Percentiles rank a stretch among this genome's conserved stretches.
phyloP scores from a whole-genome alignment of 805 yeast species.

The Sungouiozyma ichnusensis region DNA sequence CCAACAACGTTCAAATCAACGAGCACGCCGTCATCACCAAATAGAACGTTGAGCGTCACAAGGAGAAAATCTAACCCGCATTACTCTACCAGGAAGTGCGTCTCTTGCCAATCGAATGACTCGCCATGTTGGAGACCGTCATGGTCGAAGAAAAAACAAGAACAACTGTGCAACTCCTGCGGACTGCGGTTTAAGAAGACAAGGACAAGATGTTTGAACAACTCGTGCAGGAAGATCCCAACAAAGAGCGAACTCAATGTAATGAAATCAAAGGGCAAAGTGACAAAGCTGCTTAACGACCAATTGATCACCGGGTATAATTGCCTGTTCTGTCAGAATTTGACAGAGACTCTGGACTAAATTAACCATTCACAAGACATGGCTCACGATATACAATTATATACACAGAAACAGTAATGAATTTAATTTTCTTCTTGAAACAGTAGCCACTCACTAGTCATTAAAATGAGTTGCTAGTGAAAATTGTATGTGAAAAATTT shows the following conservation, averaged over 20 bases:
- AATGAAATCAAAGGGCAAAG: slow-evolving; percentile 63
- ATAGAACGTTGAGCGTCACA: neutral
- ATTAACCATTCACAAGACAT: neutral
- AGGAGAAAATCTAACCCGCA: slow-evolving; percentile 3
- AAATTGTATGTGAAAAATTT: neutral
- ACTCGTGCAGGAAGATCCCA: slow-evolving; percentile 75
- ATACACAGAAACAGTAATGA: neutral
- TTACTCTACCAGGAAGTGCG: slow-evolving; percentile 46
- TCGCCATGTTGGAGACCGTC: slow-evolving; percentile 99
- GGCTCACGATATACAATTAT: neutral
- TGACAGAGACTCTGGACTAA: slow-evolving; percentile 16
- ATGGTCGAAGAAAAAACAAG: slow-evolving; percentile 72
- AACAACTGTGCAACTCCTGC: slow-evolving; percentile 95
- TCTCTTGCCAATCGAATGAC: slow-evolving; percentile 82
- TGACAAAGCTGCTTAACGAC: slow-evolving; percentile 15
- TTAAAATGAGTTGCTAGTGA: too few relatives aligned
- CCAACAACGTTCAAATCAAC: neutral
- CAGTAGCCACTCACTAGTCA: too few relatives aligned
- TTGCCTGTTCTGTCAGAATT: slow-evolving; percentile 37
- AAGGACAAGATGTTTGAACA: slow-evolving; percentile 76
- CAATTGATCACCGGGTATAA: slow-evolving; percentile 27
- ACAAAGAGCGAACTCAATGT: slow-evolving; percentile 92
- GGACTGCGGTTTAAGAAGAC: slow-evolving; percentile 93
- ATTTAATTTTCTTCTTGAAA: neutral
- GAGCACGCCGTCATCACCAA: slow-evolving; percentile 1